Evolutionary conservation across 176 grass and related monocot species (phyloP), one percentile per base, ranked within the genome.

Genomic region (Rhynchospora tenuis): DNA sequence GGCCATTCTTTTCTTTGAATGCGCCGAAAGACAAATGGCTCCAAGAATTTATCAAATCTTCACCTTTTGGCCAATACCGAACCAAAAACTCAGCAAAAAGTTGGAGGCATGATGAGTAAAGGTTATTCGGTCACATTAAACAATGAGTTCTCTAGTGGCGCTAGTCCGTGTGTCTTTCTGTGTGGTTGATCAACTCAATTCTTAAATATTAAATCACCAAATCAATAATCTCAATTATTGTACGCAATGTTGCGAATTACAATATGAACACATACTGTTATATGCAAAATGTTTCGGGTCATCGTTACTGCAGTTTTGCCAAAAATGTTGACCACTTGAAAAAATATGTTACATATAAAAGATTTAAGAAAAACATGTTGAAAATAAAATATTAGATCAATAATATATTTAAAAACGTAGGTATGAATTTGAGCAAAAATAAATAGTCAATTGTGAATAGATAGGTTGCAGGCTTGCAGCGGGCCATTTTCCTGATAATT

Each of bases 1-100:
- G 22, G 23, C 31, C 61, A 67, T 64, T 28, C 19, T 52, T 63
- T 82, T 67, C 61, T 50, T 82, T 82, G 52, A 67, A 48, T 66
- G 80, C 38, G 43, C 80, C 80, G 61, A 67, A 82, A 82, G 80
- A 29, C 80, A 82, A 66, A 66, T 82, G 80, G 14, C 80, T 82
- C 61, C 80, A 65, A 82, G 14, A 54, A 82, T 82, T 82, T 67
- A 82, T 67, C 22, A 64, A 82, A 82, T 68, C 7, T 66, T 67
- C 0, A 33, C 7, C 61, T 66, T 82, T 66, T 67, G n/a, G 23
- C 61, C 80, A 82, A 50, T 68, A 22, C 46, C 45, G 46, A 82
- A 47, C 38, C 57, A 64, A 26, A 64, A 26, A 5, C 1, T 62
- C 26, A 44, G 19, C 20, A 45, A 63, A 81, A 64, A 46, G 33